Conservation (phyloP, 2,329 filamentous ascomycete species). For the Diplocarpon rosae region DNA sequence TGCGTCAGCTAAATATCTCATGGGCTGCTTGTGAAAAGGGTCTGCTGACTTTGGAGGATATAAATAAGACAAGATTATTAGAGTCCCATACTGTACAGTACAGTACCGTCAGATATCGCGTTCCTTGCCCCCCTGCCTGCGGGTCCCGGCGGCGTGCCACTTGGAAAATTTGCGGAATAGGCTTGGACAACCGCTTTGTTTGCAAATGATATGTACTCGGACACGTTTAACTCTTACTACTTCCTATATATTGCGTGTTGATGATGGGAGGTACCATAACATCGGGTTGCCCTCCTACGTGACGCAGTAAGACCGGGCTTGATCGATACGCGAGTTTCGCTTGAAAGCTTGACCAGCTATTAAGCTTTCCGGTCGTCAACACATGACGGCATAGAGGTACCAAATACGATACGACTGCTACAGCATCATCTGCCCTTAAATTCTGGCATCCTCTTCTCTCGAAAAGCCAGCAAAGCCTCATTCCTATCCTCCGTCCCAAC, state of each 20-base stretch:
- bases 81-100: too few relatives aligned
- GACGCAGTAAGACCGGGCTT: too few relatives aligned
- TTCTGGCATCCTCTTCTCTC: conserved; percentile 60
- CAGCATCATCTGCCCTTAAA: conserved; percentile 41
- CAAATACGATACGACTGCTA: neutral
- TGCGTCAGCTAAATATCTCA: neutral
- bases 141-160: neutral
- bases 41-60: neutral
- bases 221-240: too few relatives aligned
- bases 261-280: too few relatives aligned
- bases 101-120: neutral
- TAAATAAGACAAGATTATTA: neutral
- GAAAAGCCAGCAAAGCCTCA: conserved; percentile 81
- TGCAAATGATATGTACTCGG: too few relatives aligned
- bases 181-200: too few relatives aligned
- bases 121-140: neutral
- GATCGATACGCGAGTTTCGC: neutral
- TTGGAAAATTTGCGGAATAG: neutral
- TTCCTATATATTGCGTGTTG: too few relatives aligned
- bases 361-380: neutral
- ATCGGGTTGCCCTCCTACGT: too few relatives aligned
- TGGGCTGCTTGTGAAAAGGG: neutral
- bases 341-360: neutral
- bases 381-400: neutral
- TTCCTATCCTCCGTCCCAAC: conserved; percentile 75